phyloP scores from a whole-genome alignment of 2,329 filamentous ascomycete genomes.

The Pseudohalonectria lignicola region DNA sequence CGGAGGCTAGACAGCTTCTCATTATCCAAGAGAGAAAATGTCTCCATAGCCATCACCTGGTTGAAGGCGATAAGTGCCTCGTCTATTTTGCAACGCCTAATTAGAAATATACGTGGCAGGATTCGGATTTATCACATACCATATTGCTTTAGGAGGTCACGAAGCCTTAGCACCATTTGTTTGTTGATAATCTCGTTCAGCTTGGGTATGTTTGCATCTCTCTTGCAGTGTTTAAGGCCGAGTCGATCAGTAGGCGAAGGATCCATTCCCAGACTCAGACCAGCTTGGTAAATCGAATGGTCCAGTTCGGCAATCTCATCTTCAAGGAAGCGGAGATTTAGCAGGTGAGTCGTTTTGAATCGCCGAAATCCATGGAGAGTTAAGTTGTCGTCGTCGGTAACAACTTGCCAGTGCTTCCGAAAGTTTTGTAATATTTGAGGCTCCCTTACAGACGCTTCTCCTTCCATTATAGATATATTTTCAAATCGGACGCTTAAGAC shows the following conservation, averaged over 20 bases:
- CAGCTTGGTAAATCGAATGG: conserved; percentile 19
- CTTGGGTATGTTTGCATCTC: neutral
- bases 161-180: neutral
- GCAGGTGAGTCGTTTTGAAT: conserved; percentile 18
- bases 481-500: no score
- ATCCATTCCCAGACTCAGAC: conserved; percentile 13
- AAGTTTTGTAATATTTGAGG: no score
- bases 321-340: conserved; percentile 21
- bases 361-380: conserved; percentile 16
- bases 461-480: no score
- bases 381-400: conserved; percentile 14
- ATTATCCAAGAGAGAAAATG: conserved; percentile 11
- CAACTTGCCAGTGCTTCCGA: conserved; percentile 9
- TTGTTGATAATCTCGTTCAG: neutral
- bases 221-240: conserved; percentile 4
- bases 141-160: neutral
- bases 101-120: neutral
- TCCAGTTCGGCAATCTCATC: conserved; percentile 19
- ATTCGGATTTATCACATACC: neutral
- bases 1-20: conserved; percentile 8
- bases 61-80: conserved; percentile 13
- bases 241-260: conserved; percentile 12
- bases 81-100: conserved; percentile 7
- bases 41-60: conserved; percentile 14
- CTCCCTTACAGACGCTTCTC: no score